Evolutionary conservation across 306 rosid species (phyloP).

Genomic region (Alnus glutinosa): DNA sequence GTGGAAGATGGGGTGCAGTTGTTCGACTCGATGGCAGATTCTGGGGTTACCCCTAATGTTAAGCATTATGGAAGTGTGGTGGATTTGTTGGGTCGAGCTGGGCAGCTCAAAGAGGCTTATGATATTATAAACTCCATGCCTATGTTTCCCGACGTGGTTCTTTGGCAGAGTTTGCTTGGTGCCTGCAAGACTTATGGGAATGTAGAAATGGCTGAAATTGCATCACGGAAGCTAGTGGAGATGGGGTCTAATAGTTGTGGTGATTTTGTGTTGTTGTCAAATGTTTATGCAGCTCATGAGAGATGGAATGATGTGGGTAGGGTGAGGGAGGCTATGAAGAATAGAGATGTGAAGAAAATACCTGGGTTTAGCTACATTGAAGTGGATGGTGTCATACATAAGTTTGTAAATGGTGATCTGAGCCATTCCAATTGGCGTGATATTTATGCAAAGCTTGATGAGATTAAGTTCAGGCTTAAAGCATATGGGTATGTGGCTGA

Average conservation of each 20-base stretch:
- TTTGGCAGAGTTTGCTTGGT: conserved; percentile 91
- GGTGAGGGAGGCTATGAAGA: conserved; percentile 73
- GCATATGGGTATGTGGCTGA: conserved; percentile 62
- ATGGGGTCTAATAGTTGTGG: conserved; percentile 85
- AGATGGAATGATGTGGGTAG: conserved; percentile 88
- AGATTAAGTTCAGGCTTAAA: conserved; percentile 64
- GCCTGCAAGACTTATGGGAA: conserved; percentile 82
- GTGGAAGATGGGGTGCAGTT: conserved; percentile 75
- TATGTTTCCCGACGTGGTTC: conserved; percentile 66
- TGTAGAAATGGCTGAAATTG: conserved; percentile 81
- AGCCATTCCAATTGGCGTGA: conserved; percentile 52
- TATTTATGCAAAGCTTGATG: conserved; percentile 82
- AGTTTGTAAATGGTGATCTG: conserved; percentile 73
- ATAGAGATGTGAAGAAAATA: conserved; percentile 73
- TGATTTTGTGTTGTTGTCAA: conserved; percentile 83
- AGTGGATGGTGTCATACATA: conserved; percentile 60
- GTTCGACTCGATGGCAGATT: conserved; percentile 53
- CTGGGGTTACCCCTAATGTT: conserved; percentile 52
- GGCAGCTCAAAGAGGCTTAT: conserved; percentile 73
- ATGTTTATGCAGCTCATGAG: conserved; percentile 71
- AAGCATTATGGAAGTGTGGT: conserved; percentile 86
- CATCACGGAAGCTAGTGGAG: conserved; percentile 65
- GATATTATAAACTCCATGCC: conserved; percentile 61
- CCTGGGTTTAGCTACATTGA: conserved; percentile 83
- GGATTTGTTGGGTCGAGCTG: conserved; percentile 86